A percentile compares a stretch with the other conserved stretches of the same genome.
Evolutionary conservation across 495 filamentous ascomycete species (phyloP).

Genomic region (Penicillium waksmanii): DNA sequence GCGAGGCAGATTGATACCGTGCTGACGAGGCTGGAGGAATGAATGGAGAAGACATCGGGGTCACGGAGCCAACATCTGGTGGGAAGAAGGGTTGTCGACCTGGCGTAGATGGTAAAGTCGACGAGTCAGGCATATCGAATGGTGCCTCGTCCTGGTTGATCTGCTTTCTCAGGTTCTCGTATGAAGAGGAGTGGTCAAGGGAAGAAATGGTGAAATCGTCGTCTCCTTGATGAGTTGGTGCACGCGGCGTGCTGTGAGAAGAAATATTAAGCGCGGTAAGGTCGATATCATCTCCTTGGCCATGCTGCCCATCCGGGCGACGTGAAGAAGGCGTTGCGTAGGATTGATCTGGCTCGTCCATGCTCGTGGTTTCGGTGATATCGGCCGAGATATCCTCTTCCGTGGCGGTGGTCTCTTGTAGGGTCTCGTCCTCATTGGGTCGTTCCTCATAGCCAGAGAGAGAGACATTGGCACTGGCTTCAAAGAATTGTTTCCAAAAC

Average conservation of each 20-base stretch:
- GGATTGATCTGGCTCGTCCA: slow-evolving; percentile 33
- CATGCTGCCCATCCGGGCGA: slow-evolving; percentile 26
- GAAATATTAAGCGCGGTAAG: slow-evolving; percentile 60
- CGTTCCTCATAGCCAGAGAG: slow-evolving; percentile 94
- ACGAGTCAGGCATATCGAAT: slow-evolving; percentile 45
- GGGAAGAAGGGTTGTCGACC: slow-evolving; percentile 36
- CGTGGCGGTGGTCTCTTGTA: slow-evolving; percentile 53
- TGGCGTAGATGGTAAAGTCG: slow-evolving; percentile 48
- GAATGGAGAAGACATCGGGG: slow-evolving; percentile 53
- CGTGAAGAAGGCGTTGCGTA: slow-evolving; percentile 43
- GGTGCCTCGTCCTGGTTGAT: slow-evolving; percentile 34
- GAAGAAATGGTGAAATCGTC: slow-evolving; percentile 62
- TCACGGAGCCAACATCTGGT: slow-evolving; percentile 33
- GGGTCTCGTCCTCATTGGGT: slow-evolving; percentile 52
- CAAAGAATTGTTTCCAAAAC: slow-evolving; percentile 99
- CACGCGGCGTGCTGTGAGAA: slow-evolving; percentile 54
- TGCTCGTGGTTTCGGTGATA: slow-evolving; percentile 40
- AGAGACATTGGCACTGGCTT: slow-evolving; percentile 94
- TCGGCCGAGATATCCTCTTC: slow-evolving; percentile 56
- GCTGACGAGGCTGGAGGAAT: slow-evolving; percentile 50
- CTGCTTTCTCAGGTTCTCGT: slow-evolving; percentile 34
- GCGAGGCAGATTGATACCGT: slow-evolving; percentile 36
- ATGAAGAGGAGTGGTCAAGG: slow-evolving; percentile 54
- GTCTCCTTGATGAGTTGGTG: slow-evolving; percentile 48
- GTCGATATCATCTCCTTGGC: slow-evolving; percentile 54